Base-by-base conservation (phyloP, 1,139 yeast species). In the Arxiozyma slooffiae region DNA sequence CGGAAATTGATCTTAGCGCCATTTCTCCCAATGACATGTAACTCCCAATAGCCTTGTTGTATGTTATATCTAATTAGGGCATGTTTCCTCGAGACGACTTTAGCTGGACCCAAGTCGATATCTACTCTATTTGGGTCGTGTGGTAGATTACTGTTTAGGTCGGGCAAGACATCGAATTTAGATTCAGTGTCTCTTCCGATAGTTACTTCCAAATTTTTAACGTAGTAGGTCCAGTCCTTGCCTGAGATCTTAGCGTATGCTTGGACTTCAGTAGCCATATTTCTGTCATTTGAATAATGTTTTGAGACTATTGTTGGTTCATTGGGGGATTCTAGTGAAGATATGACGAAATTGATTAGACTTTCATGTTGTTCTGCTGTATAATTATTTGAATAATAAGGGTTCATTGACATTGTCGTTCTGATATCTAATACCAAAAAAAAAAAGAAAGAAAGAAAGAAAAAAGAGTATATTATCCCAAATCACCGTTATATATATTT, bases 191-290 rank as follows among this genome's bases (percentile, higher is more conserved):
- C 84, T 62, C 98, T 77, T 14, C 98, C 98, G 52, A 92, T 85
- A 4, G 84, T 73, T 7, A 92, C 79, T 18, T 78, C 78, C 51
- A 92, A 72, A n/a, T 82, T 75, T 64, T 89, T 88, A 47, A 92
- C 97, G 64, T 89, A 92, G 65, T 77, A 92, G 1, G 97, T 90
- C 97, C 98, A 92, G 60, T 80, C 81, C 42, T 77, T 74, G n/a
- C 97, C 97, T 0, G 97, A 90, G 48, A 90, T 83, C 66, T 90
- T 90, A 42, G 97, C 97, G 66, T 90, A 92, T 0, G 97, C 97
- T 69, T 89, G 96, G 20, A 92, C 92, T 64, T 88, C 96, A 38
- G 87, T 78, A 53, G 87, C 90, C 52, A 79, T 72, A 60, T 85
- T 84, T 56, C 79, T 78, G 47, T 83, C 88, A 67, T 92, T 92